A percentile compares a stretch with the other conserved stretches of the same genome.
Evolutionary conservation across 352 stramenopile species (phyloP).

Genomic region (Phytophthora palmivora): DNA sequence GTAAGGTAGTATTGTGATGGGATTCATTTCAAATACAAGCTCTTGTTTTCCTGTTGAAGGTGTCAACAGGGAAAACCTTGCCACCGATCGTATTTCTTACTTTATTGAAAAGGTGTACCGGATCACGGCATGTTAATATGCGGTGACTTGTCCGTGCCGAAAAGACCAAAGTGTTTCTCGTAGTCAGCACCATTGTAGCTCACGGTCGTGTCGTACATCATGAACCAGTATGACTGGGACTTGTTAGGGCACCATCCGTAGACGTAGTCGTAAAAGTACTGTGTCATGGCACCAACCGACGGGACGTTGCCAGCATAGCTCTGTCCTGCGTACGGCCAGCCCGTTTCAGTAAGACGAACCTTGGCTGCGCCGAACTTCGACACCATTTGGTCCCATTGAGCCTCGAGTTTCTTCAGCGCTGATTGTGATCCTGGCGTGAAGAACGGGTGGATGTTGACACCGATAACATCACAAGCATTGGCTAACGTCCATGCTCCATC

Average conservation of each 20-base stretch:
- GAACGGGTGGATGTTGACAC: slow-evolving; percentile 52
- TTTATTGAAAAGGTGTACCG: no score
- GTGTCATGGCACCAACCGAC: slow-evolving; percentile 37
- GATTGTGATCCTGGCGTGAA: slow-evolving; percentile 38
- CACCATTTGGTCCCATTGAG: slow-evolving; percentile 52
- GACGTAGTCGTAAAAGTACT: slow-evolving; percentile 53
- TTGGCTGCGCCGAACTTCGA: slow-evolving; percentile 44
- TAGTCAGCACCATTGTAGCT: slow-evolving; percentile 51
- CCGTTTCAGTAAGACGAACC: slow-evolving; percentile 57
- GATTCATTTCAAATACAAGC: no score
- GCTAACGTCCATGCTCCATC: slow-evolving; percentile 38
- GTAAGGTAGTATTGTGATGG: no score
- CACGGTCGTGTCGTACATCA: slow-evolving; percentile 64
- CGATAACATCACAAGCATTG: slow-evolving; percentile 41
- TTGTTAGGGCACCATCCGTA: slow-evolving; percentile 21
- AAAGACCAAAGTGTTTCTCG: slow-evolving; percentile 68
- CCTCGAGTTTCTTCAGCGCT: slow-evolving; percentile 54
- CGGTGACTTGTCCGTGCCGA: slow-evolving; percentile 39
- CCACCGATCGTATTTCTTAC: no score
- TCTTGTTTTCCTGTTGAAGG: no score
- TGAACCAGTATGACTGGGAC: slow-evolving; percentile 56
- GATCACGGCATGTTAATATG: slow-evolving; percentile 43
- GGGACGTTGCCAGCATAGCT: slow-evolving; percentile 39
- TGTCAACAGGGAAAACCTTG: no score
- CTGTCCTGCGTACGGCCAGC: slow-evolving; percentile 49